These are phyloP conservation scores for Tephrocybe sp. DNA, from an alignment of 768 basidiomycete species.

Conservation along the genomic window DNA sequence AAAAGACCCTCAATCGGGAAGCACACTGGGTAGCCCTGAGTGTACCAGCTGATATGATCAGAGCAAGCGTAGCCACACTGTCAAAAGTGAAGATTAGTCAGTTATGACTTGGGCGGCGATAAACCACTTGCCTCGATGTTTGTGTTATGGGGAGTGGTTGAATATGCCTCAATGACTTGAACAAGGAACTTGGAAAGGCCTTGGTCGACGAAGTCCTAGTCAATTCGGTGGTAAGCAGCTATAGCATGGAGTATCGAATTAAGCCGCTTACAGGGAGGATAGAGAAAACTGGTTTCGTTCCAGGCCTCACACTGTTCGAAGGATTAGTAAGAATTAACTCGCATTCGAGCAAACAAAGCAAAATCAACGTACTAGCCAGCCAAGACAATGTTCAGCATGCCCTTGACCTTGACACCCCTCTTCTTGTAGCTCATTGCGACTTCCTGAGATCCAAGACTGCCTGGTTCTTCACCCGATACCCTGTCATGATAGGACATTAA, in stretches of 20 bases:
- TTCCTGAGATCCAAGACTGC: slow-evolving; percentile 45
- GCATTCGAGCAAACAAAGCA: too few relatives aligned
- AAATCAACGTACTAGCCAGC: slow-evolving; percentile 30
- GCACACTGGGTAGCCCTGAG: slow-evolving; percentile 55
- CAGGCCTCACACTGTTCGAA: slow-evolving; percentile 40
- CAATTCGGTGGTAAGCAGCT: neutral
- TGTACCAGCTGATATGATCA: slow-evolving; percentile 64
- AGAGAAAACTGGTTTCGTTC: slow-evolving; percentile 34
- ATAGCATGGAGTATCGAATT: slow-evolving; percentile 17
- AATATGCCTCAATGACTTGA: slow-evolving; percentile 39
- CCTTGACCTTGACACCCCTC: slow-evolving; percentile 37
- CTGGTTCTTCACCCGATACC: slow-evolving; percentile 44
- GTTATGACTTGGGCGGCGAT: too few relatives aligned
- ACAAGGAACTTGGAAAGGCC: slow-evolving; percentile 42
- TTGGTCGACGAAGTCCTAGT: slow-evolving; percentile 29
- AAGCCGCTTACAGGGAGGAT: slow-evolving; percentile 25
- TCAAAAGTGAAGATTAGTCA: neutral
- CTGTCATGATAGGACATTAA: neutral
- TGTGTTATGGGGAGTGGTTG: slow-evolving; percentile 38
- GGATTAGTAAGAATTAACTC: too few relatives aligned
- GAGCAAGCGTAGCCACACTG: slow-evolving; percentile 61
- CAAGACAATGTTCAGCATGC: slow-evolving; percentile 44
- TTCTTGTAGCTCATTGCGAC: slow-evolving; percentile 46
- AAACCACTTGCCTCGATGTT: slow-evolving; percentile 34
- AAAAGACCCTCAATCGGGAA: slow-evolving; percentile 24